phyloP scores from a whole-genome alignment of 495 filamentous ascomycete species.

The Pseudoneurospora amorphoporcata region DNA sequence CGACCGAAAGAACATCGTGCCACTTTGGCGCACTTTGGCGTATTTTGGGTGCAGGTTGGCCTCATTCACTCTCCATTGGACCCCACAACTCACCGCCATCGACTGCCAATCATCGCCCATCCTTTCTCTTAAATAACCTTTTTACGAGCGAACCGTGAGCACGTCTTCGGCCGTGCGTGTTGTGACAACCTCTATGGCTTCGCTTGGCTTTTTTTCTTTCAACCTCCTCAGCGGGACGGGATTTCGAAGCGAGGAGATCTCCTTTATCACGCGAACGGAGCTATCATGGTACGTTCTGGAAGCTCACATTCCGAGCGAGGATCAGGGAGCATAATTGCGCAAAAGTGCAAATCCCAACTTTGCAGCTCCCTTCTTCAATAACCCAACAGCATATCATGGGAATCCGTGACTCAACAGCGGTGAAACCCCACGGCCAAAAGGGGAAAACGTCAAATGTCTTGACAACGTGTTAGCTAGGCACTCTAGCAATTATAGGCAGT shows the following conservation, averaged over 20 bases:
- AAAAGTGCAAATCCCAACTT: neutral
- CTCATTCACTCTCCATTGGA: neutral
- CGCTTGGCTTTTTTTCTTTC: neutral
- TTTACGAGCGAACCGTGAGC: neutral
- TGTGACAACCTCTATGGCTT: neutral
- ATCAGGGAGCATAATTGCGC: neutral
- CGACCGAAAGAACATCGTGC: neutral
- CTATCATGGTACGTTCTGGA: neutral
- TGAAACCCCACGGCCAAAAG: neutral
- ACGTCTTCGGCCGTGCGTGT: neutral
- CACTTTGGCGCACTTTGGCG: neutral
- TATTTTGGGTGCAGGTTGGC: neutral
- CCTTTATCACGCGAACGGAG: neutral
- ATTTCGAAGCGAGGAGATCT: neutral
- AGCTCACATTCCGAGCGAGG: neutral
- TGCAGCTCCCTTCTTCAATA: neutral
- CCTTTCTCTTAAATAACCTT: neutral
- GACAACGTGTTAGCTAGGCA: neutral
- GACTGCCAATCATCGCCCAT: neutral
- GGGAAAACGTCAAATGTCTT: neutral
- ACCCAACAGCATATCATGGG: neutral
- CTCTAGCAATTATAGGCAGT: neutral
- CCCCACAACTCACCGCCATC: neutral
- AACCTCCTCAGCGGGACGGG: neutral
- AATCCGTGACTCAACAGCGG: neutral